Percentiles rank a stretch among this genome's conserved stretches.
Conservation (phyloP, 2,329 filamentous ascomycete species). For the Myrmaecium sp. region DNA sequence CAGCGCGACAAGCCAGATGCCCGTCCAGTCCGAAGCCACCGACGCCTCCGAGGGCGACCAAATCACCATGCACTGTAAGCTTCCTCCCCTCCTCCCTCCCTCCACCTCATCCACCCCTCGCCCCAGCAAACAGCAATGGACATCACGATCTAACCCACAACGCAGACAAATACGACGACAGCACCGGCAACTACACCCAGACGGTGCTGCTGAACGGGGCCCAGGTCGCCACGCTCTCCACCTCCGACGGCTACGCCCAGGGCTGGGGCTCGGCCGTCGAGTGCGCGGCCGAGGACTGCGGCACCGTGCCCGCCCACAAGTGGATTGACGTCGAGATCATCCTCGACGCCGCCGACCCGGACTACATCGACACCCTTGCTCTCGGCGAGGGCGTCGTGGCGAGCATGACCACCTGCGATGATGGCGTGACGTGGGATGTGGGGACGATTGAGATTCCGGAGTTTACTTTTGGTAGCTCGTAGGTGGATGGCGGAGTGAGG, state of each 20-base stretch:
- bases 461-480: too few relatives aligned
- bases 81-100: not conserved
- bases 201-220: slow-evolving; percentile 20
- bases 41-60: slow-evolving; percentile 11
- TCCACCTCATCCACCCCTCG: not conserved
- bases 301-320: slow-evolving; percentile 23
- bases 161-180: slow-evolving; percentile 21
- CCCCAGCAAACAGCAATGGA: not conserved
- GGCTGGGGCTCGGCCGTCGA: slow-evolving; percentile 29
- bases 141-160: not conserved
- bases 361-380: slow-evolving; percentile 22
- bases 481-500: too few relatives aligned
- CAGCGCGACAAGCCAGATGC: slow-evolving; percentile 14
- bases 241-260: slow-evolving; percentile 24
- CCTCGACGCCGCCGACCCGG: slow-evolving; percentile 17
- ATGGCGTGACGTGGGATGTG: slow-evolving; percentile 28
- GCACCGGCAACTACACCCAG: slow-evolving; percentile 25
- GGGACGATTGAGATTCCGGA: slow-evolving; percentile 20
- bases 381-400: slow-evolving; percentile 25
- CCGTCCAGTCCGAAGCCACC: slow-evolving; percentile 14
- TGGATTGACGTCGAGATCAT: slow-evolving; percentile 25
- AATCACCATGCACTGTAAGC: slow-evolving; percentile 25
- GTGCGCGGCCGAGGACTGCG: slow-evolving; percentile 23
- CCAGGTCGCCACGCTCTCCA: slow-evolving; percentile 27
- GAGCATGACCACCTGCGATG: slow-evolving; percentile 23